Evolutionary conservation across 306 rosid genomes (phyloP), one percentile per base, ranked within the genome.

Genomic region (Erythrophleum fordii): DNA sequence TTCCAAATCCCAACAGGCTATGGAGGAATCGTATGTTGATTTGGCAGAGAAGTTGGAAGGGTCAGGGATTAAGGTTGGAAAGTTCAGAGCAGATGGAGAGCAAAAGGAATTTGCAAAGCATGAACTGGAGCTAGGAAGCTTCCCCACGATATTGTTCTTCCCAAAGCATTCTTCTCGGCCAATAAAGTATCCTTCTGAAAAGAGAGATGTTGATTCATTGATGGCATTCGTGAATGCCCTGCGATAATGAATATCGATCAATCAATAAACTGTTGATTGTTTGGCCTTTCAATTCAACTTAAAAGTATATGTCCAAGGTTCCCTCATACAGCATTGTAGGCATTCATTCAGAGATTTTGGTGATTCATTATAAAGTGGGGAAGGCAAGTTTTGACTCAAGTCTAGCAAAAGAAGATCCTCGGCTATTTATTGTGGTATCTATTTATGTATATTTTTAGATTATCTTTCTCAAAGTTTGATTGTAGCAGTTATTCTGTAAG

Each of bases 51-150:
- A 85, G 76, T 80, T 95, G 81, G 90, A 82, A 5, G 97, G 94
- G 12, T 90, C 91, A 26, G 94, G 94, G n/a, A 94, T 95, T 69
- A 95, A 95, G 85, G 97, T 95, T 72, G 99, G 94, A 1, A 95
- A 95, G 83, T 95, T 95, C 88, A 89, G 96, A 86, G 97, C 98
- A 10, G 98, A 95, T 51, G 98, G 96, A 10, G 98, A 91, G 10
- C 94, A 93, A 56, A 93, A 95, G 77, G 94, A 89, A 85, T 95
- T 80, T 83, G 98, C 98, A 5, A 85, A 91, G 90, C 76, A 69
- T 53, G 96, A 93, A 81, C 81, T 95, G 77, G 86, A 83, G 85
- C 83, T 95, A 37, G 93, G 87, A 73, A 93, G 94, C 90, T 95
- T 95, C 80, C 99, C 99, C 29, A 95, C 99, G 0, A 88, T 95